Percentiles rank a stretch among this genome's conserved stretches.
Evolutionary conservation across 2,329 filamentous ascomycete genomes (phyloP).

Genomic region (Claviceps digitariae): DNA sequence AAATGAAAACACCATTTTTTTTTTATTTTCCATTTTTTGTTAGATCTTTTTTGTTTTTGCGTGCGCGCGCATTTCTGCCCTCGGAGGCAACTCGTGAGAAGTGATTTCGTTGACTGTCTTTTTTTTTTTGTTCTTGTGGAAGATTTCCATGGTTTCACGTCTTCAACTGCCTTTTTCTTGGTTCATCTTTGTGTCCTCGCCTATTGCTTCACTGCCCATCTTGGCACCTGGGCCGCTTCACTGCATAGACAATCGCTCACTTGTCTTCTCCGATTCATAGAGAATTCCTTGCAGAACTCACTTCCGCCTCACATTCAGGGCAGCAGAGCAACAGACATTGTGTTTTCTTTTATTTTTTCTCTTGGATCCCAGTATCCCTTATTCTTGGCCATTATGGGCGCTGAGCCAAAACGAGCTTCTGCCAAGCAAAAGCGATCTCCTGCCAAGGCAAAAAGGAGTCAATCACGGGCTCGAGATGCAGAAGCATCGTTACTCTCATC

Average conservation of each 20-base stretch:
- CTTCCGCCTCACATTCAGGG: background rate
- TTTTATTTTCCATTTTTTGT: background rate
- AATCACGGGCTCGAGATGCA: constrained; percentile 6
- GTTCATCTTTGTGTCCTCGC: background rate
- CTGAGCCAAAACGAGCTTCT: constrained; percentile 4
- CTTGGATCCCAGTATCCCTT: background rate
- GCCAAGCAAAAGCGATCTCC: constrained; percentile 10
- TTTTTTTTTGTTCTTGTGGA: background rate
- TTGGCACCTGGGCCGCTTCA: background rate
- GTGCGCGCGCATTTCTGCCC: background rate
- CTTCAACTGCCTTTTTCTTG: background rate
- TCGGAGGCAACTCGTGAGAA: background rate
- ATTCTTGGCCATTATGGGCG: constrained; percentile 4
- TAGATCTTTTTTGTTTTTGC: background rate
- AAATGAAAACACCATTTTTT: background rate
- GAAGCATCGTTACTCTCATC: constrained; percentile 2
- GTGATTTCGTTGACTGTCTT: background rate
- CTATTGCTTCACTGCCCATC: background rate
- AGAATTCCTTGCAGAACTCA: background rate
- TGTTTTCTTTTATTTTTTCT: background rate
- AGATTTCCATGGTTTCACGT: background rate
- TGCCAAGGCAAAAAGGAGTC: constrained; percentile 4
- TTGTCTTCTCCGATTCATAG: background rate
- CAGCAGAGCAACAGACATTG: background rate
- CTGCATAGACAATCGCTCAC: background rate